These are phyloP conservation scores for Ilex asprella DNA, from an alignment of 257 asterid genomes.

Conservation along the genomic window DNA sequence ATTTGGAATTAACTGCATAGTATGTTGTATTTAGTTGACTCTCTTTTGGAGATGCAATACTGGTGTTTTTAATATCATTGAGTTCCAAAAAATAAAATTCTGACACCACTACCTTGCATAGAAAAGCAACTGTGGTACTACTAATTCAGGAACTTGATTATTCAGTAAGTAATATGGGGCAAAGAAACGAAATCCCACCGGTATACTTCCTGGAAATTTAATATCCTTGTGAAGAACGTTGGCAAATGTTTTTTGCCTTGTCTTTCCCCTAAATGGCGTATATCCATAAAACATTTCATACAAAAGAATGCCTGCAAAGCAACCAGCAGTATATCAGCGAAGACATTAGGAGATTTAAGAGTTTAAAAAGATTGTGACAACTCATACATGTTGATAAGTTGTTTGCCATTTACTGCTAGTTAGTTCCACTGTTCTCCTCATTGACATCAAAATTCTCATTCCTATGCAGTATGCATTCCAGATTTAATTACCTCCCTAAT, in stretches of 20 bases:
- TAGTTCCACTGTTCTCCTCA: too few relatives aligned
- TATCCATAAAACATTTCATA: slow-evolving; percentile 95
- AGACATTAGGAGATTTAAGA: neutral
- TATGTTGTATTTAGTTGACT: neutral
- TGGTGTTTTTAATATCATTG: neutral
- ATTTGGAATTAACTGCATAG: neutral
- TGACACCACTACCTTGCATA: neutral
- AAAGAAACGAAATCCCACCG: slow-evolving; percentile 31
- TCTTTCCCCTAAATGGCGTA: slow-evolving; percentile 96
- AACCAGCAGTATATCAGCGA: slow-evolving; percentile 7
- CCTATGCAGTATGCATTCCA: too few relatives aligned
- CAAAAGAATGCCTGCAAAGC: slow-evolving; percentile 64
- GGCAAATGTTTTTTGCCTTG: slow-evolving; percentile 92
- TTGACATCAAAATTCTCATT: too few relatives aligned
- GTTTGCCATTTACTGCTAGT: too few relatives aligned
- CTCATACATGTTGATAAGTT: too few relatives aligned
- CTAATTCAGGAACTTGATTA: neutral
- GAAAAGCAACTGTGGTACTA: too few relatives aligned
- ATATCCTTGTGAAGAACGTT: slow-evolving; percentile 86
- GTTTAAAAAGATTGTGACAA: too few relatives aligned
- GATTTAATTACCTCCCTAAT: too few relatives aligned
- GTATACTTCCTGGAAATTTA: slow-evolving; percentile 78
- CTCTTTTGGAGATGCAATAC: neutral
- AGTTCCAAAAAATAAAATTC: too few relatives aligned
- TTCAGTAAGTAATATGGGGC: slow-evolving; percentile 3